Evolutionary conservation across 495 filamentous ascomycete genomes (phyloP), one percentile per base, ranked within the genome.

Genomic region (Aspergillus egyptiacus): DNA sequence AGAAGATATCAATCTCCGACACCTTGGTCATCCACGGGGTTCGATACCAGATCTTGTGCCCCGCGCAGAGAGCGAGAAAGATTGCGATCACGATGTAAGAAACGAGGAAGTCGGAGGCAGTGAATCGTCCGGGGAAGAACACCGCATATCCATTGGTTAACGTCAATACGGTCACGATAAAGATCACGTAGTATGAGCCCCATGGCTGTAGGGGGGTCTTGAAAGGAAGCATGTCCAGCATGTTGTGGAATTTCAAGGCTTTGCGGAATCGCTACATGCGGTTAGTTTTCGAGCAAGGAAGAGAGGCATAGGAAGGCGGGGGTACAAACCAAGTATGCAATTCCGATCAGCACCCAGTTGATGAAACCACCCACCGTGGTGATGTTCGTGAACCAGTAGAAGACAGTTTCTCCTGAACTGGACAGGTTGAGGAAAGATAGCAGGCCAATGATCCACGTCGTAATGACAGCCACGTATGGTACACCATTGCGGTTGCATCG

Each of bases 51-150:
- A 69, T 54, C 27, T 63, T 60, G 39, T 65, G 65, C 11, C 57
- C 57, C 2, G 73, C 76, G 56, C 72, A 74, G 6, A 83, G 86
- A 55, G 82, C 90, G 32, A 85, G 75, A 11, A 88, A 94, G 60
- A 89, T 90, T 78, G 74, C 76, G 39, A 67, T 59, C 0, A 57
- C 63, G 39, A 68, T 62, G 27, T 68, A 70, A 3, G 65, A 63
- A 2, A 61, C 57, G 2, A 67, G 41, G 86, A 95, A 74, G 60
- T 81, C 48, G 2, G 61, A 53, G 0, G 59, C 61, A 0, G 58
- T 66, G 39, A 66, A 75, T 0, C 70, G 50, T 3, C 62, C 61
- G 0, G 75, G 75, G 46, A 86, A 80, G 66, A 84, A 87, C 7
- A 75, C 66, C 0, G 75, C 78, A 58, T 84, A 87, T 3, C 82